Percentiles rank a stretch among this genome's conserved stretches.
phyloP scores from a whole-genome alignment of 768 basidiomycete species.

The Pleurotus tuoliensis region DNA sequence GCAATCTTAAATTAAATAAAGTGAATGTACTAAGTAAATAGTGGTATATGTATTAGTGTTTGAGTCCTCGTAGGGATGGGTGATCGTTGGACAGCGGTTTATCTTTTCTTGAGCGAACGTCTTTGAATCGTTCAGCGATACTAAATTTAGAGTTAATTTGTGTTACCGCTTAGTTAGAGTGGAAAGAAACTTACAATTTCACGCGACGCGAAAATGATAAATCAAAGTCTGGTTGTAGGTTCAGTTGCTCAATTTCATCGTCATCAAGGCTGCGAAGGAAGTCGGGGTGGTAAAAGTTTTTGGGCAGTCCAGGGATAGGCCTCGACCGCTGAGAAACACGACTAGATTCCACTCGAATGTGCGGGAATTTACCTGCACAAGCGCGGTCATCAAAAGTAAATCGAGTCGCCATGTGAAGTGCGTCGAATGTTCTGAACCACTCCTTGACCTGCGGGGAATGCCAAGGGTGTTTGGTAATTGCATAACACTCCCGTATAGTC shows the following conservation, averaged over 20 bases:
- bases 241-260: conserved; percentile 1
- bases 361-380: conserved; percentile 8
- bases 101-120: not conserved
- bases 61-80: not conserved
- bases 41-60: too few species aligned
- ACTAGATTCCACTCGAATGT: conserved; percentile 2
- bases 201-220: not conserved
- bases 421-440: conserved; percentile 9
- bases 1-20: too few species aligned
- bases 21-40: too few species aligned
- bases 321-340: not conserved
- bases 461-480: conserved; percentile 8
- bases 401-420: conserved; percentile 7
- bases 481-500: not conserved
- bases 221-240: conserved; percentile 1
- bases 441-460: not conserved
- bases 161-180: not conserved
- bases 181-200: not conserved
- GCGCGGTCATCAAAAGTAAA: conserved; percentile 6
- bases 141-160: not conserved
- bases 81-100: not conserved
- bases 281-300: conserved; percentile 10
- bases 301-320: conserved; percentile 4
- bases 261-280: conserved; percentile 6
- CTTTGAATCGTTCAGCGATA: not conserved